phyloP scores from a whole-genome alignment of 352 stramenopile species.

The Phytophthora fragariae region DNA sequence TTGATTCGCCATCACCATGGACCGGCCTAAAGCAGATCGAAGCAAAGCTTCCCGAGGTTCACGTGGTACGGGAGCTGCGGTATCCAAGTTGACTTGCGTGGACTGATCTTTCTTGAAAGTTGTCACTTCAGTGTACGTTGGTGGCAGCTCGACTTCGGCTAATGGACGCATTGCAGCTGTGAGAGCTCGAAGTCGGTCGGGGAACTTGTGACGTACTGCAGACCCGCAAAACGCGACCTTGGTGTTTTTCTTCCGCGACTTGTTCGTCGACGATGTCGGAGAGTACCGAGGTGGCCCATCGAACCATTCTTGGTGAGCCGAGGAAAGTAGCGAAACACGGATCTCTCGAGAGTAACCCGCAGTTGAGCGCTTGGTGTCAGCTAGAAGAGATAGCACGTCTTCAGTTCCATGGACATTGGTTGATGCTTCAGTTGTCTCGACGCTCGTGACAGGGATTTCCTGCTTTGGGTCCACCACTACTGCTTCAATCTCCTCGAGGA shows the following conservation, averaged over 20 bases:
- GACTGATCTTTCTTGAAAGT: slow-evolving; percentile 36
- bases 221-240: slow-evolving; percentile 41
- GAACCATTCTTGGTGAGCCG: slow-evolving; percentile 40
- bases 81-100: slow-evolving; percentile 41
- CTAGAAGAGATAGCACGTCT: slow-evolving; percentile 40
- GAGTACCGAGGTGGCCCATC: slow-evolving; percentile 10
- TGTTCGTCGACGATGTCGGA: background rate
- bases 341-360: slow-evolving; percentile 32
- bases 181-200: slow-evolving; percentile 40
- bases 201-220: slow-evolving; percentile 16
- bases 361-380: slow-evolving; percentile 26
- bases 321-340: slow-evolving; percentile 48
- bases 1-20: slow-evolving; percentile 43
- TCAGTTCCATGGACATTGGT: slow-evolving; percentile 13
- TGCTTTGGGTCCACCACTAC: slow-evolving; percentile 13
- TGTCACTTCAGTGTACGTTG: slow-evolving; percentile 41
- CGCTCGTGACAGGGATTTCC: background rate
- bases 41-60: slow-evolving; percentile 25
- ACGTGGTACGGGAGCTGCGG: background rate
- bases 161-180: slow-evolving; percentile 14
- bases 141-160: background rate
- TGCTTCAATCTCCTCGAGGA: slow-evolving; percentile 32
- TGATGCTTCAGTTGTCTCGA: background rate
- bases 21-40: slow-evolving; percentile 45
- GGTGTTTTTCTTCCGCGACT: slow-evolving; percentile 17